Conservation (phyloP, 352 stramenopile genomes). For the Phytophthora brassicae region DNA sequence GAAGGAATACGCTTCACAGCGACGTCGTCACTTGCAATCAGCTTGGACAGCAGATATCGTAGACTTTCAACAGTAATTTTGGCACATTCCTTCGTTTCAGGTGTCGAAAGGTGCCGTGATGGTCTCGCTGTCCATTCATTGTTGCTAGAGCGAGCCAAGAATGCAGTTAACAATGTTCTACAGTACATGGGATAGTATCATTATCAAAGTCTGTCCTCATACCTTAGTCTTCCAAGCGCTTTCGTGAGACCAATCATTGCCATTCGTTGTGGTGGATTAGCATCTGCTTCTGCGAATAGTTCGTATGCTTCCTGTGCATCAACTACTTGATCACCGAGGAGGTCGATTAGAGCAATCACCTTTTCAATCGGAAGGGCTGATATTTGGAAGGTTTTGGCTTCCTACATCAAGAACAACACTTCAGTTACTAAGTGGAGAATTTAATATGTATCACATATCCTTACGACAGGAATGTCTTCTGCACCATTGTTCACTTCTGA, state of each 20-base stretch:
- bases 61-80: no score
- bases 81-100: no score
- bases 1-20: no score
- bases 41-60: no score
- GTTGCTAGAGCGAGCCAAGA: slow-evolving; percentile 11
- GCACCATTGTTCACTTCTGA: neutral
- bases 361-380: slow-evolving; percentile 34
- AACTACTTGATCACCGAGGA: slow-evolving; percentile 59
- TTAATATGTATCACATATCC: neutral
- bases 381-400: neutral
- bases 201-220: slow-evolving; percentile 1
- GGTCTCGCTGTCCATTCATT: neutral
- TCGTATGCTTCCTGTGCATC: slow-evolving; percentile 63
- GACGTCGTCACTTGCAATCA: no score
- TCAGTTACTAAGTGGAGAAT: neutral
- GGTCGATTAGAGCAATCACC: slow-evolving; percentile 62
- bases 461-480: neutral
- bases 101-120: no score
- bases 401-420: neutral
- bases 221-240: slow-evolving; percentile 50
- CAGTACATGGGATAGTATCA: no score
- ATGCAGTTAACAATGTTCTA: neutral
- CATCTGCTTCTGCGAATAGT: slow-evolving; percentile 30
- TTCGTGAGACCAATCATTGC: slow-evolving; percentile 49
- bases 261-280: slow-evolving; percentile 26